Base-by-base conservation (phyloP, 371 early-diverging fungal species). In the Amoeboaphelidium occidentale region DNA sequence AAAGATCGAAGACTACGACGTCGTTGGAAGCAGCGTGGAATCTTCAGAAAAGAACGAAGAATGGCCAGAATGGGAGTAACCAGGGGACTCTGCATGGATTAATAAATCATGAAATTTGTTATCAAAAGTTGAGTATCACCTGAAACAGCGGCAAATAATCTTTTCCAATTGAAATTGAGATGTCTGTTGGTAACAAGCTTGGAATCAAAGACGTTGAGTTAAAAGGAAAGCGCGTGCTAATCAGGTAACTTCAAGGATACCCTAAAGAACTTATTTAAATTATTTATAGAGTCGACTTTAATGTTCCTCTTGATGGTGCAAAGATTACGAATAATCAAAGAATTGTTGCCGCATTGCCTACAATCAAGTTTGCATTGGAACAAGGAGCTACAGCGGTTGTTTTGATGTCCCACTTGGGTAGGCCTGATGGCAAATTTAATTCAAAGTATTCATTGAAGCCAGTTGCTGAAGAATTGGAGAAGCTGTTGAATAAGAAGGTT, bases 391-490 rank as follows among this genome's bases (percentile, higher is more conserved):
- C 77, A 47, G 69, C 83, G 52, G 85, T 98, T 42, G 76, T 97
- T 47, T 74, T 98, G 55, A 92, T 90, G 85, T 79, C 80, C 65
- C 99, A 98, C 71, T 73, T 97, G 53, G 99, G 98, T 53, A 85
- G 99, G 56, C 99, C 99, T 54, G 84, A 96, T 59, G 93, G 91
- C 56, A 68, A 88, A 64, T 73, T 61, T 47, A 78, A 76, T 6
- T 56, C 73, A 46, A 91, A 93, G 70, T 86, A 76, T 70, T 84
- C 91, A 53, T 70, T 97, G 55, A 75, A 75, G 63, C 92, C 97
- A 32, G 87, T 93, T 24, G 84, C 90, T 51, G 76, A 67, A 39
- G 90, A 89, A 64, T 72, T 96, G 39, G 66, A 74, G 55, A 65
- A 62, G 48, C 77, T 92, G n/a, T 72, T 96, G 41, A 58, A 58